Conservation (phyloP, 106 monocot species). For the Triglochin maritima region DNA sequence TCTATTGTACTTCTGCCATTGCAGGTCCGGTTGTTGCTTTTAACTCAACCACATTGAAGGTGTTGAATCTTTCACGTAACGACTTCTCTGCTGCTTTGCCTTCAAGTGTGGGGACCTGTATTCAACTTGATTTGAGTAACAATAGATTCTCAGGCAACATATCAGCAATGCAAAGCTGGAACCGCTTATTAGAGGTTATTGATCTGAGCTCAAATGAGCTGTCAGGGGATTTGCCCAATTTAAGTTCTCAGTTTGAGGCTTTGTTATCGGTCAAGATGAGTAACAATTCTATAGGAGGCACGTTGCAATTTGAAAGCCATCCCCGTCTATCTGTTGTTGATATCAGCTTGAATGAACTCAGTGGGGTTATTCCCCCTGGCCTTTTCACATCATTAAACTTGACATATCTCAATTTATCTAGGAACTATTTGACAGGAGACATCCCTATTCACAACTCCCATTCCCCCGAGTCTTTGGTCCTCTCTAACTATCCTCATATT, state of each 20-base stretch:
- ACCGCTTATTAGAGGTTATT: constrained; percentile 34
- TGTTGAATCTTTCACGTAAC: constrained; percentile 77
- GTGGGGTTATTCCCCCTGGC: constrained; percentile 1
- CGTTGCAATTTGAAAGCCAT: constrained; percentile 56
- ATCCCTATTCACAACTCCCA: constrained; percentile 48
- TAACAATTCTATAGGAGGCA: constrained; percentile 62
- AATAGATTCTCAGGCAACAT: constrained; percentile 56
- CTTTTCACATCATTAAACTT: constrained; percentile 51
- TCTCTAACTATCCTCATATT: constrained; percentile 41
- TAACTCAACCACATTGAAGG: constrained; percentile 60
- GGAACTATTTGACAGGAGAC: constrained; percentile 52
- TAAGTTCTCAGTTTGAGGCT: constrained; percentile 29
- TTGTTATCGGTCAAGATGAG: constrained; percentile 46
- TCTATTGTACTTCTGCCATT: not conserved
- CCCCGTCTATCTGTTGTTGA: constrained; percentile 34
- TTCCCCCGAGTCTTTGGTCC: constrained; percentile 44
- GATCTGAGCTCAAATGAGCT: constrained; percentile 77
- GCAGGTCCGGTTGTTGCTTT: constrained; percentile 42
- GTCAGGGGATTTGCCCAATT: constrained; percentile 47
- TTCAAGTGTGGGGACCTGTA: constrained; percentile 31
- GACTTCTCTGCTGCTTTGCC: constrained; percentile 51
- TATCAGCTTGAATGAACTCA: constrained; percentile 11
- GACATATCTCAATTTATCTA: constrained; percentile 66
- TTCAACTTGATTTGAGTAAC: constrained; percentile 47
- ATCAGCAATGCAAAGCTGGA: constrained; percentile 54